Percentiles rank a stretch among this genome's conserved stretches.
These are phyloP conservation scores for Mycosphaerella sp. DNA, from an alignment of 2,329 filamentous ascomycete species.

Conservation along the genomic window DNA sequence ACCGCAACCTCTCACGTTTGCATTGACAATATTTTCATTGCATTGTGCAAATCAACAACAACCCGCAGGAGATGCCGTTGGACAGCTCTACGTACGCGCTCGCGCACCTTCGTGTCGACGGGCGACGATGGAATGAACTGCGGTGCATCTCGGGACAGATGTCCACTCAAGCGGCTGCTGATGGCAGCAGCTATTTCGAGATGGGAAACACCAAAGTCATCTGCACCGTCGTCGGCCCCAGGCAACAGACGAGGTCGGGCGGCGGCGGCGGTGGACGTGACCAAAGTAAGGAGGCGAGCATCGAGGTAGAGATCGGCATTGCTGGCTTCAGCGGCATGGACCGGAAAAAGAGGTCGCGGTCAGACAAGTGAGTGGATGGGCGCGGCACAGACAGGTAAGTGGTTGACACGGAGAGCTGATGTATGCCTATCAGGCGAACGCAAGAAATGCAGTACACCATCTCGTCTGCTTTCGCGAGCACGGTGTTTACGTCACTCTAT, in stretches of 20 bases:
- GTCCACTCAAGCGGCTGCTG: constrained; percentile 83
- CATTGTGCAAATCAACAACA: not conserved
- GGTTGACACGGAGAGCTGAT: constrained; percentile 11
- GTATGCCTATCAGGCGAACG: constrained; percentile 55
- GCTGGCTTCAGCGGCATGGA: constrained; percentile 87
- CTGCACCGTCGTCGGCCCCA: constrained; percentile 82
- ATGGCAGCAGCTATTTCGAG: constrained; percentile 88
- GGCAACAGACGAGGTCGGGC: constrained; percentile 56
- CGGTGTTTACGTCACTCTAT: constrained; percentile 80
- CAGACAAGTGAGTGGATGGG: constrained; percentile 62
- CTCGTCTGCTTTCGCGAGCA: constrained; percentile 66
- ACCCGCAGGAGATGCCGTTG: constrained; percentile 64
- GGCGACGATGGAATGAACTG: constrained; percentile 96
- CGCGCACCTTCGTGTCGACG: constrained; percentile 59
- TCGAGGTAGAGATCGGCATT: constrained; percentile 75
- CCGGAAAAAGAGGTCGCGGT: constrained; percentile 66
- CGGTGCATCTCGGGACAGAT: constrained; percentile 84
- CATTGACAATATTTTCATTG: too few relatives aligned
- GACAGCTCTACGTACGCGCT: constrained; percentile 89
- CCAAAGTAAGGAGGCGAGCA: constrained; percentile 53
- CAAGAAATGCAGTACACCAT: constrained; percentile 77
- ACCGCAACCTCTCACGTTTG: too few relatives aligned
- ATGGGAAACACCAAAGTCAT: constrained; percentile 98
- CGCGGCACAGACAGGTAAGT: constrained; percentile 4
- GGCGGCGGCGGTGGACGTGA: constrained; percentile 41